These are phyloP conservation scores for Amphicarpaea edgeworthii DNA, from an alignment of 306 rosid species.

Conservation along the genomic window DNA sequence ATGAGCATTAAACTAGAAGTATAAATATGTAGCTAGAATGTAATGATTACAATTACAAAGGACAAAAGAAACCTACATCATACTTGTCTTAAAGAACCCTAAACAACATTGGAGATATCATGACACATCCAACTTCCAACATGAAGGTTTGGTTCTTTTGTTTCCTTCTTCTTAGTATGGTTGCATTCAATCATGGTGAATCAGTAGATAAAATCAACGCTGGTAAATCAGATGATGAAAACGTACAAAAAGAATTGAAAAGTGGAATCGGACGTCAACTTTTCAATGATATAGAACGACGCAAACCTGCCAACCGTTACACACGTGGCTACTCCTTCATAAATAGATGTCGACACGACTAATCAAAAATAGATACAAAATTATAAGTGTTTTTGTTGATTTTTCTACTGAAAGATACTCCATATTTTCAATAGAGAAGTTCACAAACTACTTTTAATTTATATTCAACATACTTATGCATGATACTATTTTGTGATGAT, in stretches of 20 bases:
- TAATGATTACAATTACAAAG: not conserved
- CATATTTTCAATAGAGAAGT: too few relatives aligned
- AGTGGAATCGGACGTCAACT: not conserved
- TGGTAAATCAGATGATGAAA: not conserved
- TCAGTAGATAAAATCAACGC: too few relatives aligned
- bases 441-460: too few relatives aligned
- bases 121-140: not conserved
- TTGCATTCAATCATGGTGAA: not conserved
- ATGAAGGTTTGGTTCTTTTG: conserved; percentile 13
- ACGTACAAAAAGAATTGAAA: not conserved
- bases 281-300: not conserved
- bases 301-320: not conserved
- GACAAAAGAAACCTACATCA: not conserved
- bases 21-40: not conserved
- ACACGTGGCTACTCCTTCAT: not conserved
- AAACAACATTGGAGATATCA: not conserved
- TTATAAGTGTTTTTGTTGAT: too few relatives aligned
- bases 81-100: not conserved
- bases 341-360: not conserved
- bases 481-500: too few relatives aligned
- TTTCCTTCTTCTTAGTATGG: conserved; percentile 4
- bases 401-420: too few relatives aligned
- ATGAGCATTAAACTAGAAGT: not conserved
- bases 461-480: too few relatives aligned
- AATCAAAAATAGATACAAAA: too few relatives aligned